These are phyloP conservation scores for Neospermospora avenae DNA, from an alignment of 2,329 filamentous ascomycete genomes.

Conservation along the genomic window DNA sequence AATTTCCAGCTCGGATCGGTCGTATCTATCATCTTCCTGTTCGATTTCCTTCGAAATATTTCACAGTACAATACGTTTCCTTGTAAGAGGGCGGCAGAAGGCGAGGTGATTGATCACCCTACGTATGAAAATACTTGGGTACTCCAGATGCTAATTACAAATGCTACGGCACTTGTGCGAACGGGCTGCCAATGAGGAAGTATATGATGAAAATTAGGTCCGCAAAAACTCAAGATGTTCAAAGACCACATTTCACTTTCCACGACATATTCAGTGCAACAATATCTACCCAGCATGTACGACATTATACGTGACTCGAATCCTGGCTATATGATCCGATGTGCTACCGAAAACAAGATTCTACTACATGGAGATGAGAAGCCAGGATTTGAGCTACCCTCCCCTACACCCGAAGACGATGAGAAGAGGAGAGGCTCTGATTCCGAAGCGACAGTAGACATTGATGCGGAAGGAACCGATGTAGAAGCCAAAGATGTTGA, in stretches of 20 bases:
- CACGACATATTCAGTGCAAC: background rate
- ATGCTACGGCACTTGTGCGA: too few species aligned
- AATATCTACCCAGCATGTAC: background rate
- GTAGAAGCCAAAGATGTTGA: background rate
- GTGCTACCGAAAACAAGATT: background rate
- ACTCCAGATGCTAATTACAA: too few species aligned
- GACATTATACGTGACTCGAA: background rate
- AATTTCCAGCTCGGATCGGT: background rate
- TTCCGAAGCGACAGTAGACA: background rate
- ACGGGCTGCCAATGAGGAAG: background rate
- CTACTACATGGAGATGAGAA: background rate
- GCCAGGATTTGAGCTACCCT: slow-evolving; percentile 3
- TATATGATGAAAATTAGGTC: too few species aligned
- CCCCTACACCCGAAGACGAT: background rate
- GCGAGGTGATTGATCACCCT: background rate
- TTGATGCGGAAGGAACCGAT: background rate
- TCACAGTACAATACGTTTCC: background rate
- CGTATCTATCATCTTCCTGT: background rate
- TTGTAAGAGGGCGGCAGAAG: background rate
- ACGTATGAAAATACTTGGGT: too few species aligned
- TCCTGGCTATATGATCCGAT: background rate
- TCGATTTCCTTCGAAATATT: background rate
- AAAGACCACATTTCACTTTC: background rate
- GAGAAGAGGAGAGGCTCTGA: background rate
- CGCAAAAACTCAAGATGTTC: background rate